phyloP scores from a whole-genome alignment of 768 basidiomycete genomes.

The Boletus patriciae region DNA sequence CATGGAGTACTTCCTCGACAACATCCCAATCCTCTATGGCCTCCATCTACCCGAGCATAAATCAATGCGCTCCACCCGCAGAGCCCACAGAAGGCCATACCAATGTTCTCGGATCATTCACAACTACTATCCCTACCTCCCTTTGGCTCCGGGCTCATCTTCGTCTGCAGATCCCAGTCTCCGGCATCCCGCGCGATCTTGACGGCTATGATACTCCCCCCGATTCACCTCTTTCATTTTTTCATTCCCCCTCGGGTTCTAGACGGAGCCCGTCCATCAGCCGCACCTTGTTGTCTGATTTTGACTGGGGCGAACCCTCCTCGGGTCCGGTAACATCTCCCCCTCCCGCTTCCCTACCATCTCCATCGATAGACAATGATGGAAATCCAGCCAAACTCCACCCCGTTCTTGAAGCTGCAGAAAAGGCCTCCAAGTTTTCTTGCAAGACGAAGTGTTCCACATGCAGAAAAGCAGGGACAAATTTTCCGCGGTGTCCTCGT shows the following conservation, averaged over 20 bases:
- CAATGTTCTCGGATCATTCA: conserved; percentile 40
- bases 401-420: conserved; percentile 51
- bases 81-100: conserved; percentile 25
- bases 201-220: conserved; percentile 29
- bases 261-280: conserved; percentile 41
- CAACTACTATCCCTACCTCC: conserved; percentile 37
- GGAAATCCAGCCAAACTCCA: conserved; percentile 25
- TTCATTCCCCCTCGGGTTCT: conserved; percentile 14
- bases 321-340: conserved; percentile 9
- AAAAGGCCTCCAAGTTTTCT: conserved; percentile 53
- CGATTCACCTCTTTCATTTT: conserved; percentile 29
- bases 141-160: conserved; percentile 29
- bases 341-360: conserved; percentile 13
- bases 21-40: conserved; percentile 27
- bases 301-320: conserved; percentile 11
- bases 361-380: conserved; percentile 20
- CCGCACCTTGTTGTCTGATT: conserved; percentile 38
- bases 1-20: conserved; percentile 24
- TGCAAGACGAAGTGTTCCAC: conserved; percentile 45
- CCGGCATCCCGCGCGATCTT: not conserved
- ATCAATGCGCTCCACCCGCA: conserved; percentile 23
- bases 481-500: conserved; percentile 62
- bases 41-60: conserved; percentile 25
- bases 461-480: conserved; percentile 51
- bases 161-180: conserved; percentile 17